Conservation (phyloP, 768 basidiomycete species). For the Leucosporidium yakuticum region DNA sequence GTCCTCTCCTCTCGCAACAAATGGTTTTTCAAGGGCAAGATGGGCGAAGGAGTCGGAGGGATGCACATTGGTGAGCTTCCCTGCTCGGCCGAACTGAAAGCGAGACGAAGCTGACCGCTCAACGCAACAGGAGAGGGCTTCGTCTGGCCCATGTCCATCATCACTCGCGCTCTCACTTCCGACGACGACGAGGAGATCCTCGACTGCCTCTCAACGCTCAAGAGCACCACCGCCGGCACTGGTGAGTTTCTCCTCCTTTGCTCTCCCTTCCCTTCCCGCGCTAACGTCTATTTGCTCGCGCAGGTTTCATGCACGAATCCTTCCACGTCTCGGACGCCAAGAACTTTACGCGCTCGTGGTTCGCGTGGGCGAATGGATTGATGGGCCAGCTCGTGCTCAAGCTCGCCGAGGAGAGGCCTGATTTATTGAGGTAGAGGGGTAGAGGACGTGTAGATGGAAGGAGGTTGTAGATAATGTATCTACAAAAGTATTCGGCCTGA, state of each 20-base stretch:
- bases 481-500: no score
- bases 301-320: background rate
- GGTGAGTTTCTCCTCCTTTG: background rate
- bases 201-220: background rate
- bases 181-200: constrained; percentile 9
- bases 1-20: constrained; percentile 5
- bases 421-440: background rate
- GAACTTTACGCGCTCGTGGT: background rate
- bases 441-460: no score
- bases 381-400: background rate
- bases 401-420: background rate
- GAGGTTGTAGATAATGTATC: no score
- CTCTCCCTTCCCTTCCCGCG: background rate
- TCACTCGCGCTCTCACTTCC: constrained; percentile 4
- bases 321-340: background rate
- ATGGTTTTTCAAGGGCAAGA: constrained; percentile 2
- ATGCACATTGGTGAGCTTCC: background rate
- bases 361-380: background rate
- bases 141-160: constrained; percentile 4
- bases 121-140: background rate
- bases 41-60: background rate
- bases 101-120: background rate
- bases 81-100: no score
- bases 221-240: background rate
- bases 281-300: background rate